Evolutionary conservation across 1,139 yeast genomes (phyloP).

Genomic region (Meyerozyma carpophila): DNA sequence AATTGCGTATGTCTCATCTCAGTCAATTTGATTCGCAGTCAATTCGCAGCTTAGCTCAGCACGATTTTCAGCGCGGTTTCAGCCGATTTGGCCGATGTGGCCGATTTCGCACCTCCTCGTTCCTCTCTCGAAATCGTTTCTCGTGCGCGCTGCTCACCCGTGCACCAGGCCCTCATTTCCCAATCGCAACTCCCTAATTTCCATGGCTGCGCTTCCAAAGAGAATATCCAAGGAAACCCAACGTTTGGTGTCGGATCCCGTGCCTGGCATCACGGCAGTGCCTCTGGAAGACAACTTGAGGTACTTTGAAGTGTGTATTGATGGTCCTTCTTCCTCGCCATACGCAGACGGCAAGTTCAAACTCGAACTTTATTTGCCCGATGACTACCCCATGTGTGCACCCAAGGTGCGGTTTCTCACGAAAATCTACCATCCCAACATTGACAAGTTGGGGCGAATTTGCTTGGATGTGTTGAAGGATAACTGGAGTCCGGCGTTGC

Average conservation of each 20-base stretch:
- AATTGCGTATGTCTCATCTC: too few relatives aligned
- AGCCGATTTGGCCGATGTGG: too few relatives aligned
- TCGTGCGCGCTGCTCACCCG: too few relatives aligned
- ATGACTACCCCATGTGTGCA: constrained; percentile 90
- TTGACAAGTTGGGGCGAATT: constrained; percentile 90
- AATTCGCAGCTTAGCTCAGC: too few relatives aligned
- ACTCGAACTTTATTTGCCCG: constrained; percentile 76
- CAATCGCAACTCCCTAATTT: background rate
- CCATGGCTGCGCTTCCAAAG: constrained; percentile 70
- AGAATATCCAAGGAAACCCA: constrained; percentile 94
- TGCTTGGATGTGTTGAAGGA: constrained; percentile 91
- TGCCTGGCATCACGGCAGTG: constrained; percentile 87
- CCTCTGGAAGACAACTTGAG: constrained; percentile 94
- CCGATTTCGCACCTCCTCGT: too few relatives aligned
- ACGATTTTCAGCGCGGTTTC: too few relatives aligned
- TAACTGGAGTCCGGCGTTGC: constrained; percentile 97
- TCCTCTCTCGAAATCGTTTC: too few relatives aligned
- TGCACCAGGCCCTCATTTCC: background rate
- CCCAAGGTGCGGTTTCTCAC: constrained; percentile 92
- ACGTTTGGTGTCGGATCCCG: constrained; percentile 87
- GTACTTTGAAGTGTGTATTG: constrained; percentile 77
- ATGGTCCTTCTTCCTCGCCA: constrained; percentile 86
- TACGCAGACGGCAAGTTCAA: constrained; percentile 75
- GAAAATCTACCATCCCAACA: constrained; percentile 93
- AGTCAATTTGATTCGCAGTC: too few relatives aligned